A percentile compares a stretch with the other conserved stretches of the same genome.
phyloP scores from a whole-genome alignment of 2,329 filamentous ascomycete genomes.

The Chaetomiaceae sp. region DNA sequence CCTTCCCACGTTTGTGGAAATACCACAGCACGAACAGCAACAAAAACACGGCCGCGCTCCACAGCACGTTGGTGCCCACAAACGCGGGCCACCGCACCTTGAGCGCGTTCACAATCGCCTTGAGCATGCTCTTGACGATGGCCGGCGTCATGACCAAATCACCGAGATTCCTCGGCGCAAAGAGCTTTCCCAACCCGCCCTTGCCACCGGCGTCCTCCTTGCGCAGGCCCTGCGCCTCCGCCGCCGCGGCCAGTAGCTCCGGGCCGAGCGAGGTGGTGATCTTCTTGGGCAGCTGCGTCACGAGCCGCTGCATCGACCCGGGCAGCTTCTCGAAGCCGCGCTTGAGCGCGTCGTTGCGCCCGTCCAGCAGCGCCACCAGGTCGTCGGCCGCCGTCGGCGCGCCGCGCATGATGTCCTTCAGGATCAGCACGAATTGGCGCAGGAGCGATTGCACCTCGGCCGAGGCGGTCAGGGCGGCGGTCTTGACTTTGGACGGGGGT shows the following conservation, averaged over 20 bases:
- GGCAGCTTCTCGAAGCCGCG: conserved; percentile 64
- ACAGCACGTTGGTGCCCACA: conserved; percentile 83
- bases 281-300: conserved; percentile 77
- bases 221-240: conserved; percentile 61
- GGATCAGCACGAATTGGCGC: conserved; percentile 76
- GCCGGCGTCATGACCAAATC: conserved; percentile 79
- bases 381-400: conserved; percentile 91
- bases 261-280: conserved; percentile 70
- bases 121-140: conserved; percentile 73
- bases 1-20: conserved; percentile 89
- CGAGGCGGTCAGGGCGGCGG: conserved; percentile 51
- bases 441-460: conserved; percentile 58
- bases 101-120: conserved; percentile 84
- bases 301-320: conserved; percentile 73
- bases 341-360: conserved; percentile 54
- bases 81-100: conserved; percentile 85
- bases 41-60: conserved; percentile 82
- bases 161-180: conserved; percentile 66
- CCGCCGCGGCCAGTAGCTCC: conserved; percentile 72
- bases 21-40: conserved; percentile 96
- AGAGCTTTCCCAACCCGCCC: conserved; percentile 53
- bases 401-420: conserved; percentile 88
- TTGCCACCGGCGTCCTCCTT: conserved; percentile 42
- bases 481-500: neutral
- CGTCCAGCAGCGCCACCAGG: conserved; percentile 58